Conservation (phyloP, 257 asterid genomes). For the Nicotiana obtusifolia region DNA sequence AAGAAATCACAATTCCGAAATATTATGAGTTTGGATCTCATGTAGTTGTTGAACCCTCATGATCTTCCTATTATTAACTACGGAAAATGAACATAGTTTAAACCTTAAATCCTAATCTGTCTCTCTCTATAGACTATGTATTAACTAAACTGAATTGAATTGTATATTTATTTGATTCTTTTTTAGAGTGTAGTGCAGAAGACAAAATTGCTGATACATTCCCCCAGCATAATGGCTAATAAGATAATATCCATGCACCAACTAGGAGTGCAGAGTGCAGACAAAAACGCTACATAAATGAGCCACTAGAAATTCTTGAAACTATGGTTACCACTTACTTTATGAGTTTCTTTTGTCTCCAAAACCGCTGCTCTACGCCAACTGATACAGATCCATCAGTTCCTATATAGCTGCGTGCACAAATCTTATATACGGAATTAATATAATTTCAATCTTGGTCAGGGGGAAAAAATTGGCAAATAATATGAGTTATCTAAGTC, state of each 20-base stretch:
- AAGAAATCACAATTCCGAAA: too few species aligned
- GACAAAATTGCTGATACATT: background rate
- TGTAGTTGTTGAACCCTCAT: too few species aligned
- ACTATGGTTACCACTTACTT: background rate
- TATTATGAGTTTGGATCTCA: too few species aligned
- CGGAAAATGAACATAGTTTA: too few species aligned
- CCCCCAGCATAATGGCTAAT: background rate
- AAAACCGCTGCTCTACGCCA: constrained; percentile 20
- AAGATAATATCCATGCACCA: background rate
- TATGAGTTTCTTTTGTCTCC: background rate
- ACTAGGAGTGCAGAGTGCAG: background rate
- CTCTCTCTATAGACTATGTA: too few species aligned
- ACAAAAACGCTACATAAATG: background rate
- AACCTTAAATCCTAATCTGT: too few species aligned
- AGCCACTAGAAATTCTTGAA: constrained; percentile 10
- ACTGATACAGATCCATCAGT: background rate
- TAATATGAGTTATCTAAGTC: constrained; percentile 15
- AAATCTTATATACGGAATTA: background rate
- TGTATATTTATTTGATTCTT: too few species aligned
- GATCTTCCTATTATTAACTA: too few species aligned
- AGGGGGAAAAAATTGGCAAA: background rate
- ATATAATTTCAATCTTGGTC: background rate
- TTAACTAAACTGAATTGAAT: too few species aligned
- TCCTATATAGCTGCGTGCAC: constrained; percentile 7
- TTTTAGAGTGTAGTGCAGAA: too few species aligned